Conservation (phyloP, 768 basidiomycete species). For the Galerina sulciceps region DNA sequence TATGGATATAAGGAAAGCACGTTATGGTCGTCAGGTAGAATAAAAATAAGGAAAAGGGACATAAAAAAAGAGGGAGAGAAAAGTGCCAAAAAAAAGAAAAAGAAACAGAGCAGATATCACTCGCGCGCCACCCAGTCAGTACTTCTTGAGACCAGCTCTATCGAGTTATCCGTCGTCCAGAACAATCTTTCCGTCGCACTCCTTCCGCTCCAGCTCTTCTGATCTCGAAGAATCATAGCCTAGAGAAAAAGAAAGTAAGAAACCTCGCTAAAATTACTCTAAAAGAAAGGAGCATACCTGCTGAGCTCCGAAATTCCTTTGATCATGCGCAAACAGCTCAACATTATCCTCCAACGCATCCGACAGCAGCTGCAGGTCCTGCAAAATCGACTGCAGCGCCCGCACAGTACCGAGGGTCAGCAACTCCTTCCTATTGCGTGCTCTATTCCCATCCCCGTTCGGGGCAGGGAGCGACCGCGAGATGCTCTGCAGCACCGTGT, state of each 20-base stretch:
- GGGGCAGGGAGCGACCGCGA: conserved; percentile 73
- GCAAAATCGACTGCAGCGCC: conserved; percentile 82
- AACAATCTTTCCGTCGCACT: conserved; percentile 92
- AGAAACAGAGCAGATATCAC: conserved; percentile 30
- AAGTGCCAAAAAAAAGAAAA: background rate
- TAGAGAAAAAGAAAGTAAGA: conserved; percentile 31
- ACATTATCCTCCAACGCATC: conserved; percentile 93
- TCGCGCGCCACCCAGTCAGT: conserved; percentile 87
- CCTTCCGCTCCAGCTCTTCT: conserved; percentile 93
- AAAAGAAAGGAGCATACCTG: conserved; percentile 60
- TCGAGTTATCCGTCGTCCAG: conserved; percentile 90
- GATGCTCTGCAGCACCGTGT: conserved; percentile 87
- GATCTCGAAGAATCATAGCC: conserved; percentile 96
- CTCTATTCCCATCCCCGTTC: conserved; percentile 47
- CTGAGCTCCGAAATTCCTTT: conserved; percentile 95
- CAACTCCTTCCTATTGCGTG: conserved; percentile 79
- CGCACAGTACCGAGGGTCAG: conserved; percentile 74
- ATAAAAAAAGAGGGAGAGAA: conserved; percentile 1
- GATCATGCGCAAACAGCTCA: conserved; percentile 90
- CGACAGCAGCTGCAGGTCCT: conserved; percentile 83
- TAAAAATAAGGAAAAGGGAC: background rate
- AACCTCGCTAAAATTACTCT: background rate
- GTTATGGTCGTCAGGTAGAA: conserved; percentile 18
- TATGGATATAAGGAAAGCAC: conserved; percentile 11
- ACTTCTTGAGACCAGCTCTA: conserved; percentile 84